Evolutionary conservation across 169 alveolate genomes (phyloP).

Genomic region (Plasmodium knowlesi): DNA sequence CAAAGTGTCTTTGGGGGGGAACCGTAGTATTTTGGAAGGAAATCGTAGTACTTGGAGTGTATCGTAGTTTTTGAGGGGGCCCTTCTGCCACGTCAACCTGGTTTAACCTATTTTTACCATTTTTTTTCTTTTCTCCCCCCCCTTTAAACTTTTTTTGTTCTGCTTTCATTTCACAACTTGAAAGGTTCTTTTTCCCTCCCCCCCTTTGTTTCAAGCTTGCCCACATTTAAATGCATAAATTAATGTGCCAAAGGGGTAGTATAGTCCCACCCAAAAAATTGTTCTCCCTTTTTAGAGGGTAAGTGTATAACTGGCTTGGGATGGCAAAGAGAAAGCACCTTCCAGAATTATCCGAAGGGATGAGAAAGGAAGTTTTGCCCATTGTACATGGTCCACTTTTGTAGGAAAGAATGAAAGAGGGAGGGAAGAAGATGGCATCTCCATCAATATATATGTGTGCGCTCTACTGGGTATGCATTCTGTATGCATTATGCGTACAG

Average conservation of each 20-base stretch:
- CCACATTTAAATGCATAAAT: neutral
- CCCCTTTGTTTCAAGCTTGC: neutral
- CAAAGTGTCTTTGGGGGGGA: neutral
- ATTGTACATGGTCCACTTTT: neutral
- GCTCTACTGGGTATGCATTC: neutral
- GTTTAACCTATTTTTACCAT: neutral
- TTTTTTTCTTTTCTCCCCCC: neutral
- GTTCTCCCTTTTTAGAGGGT: neutral
- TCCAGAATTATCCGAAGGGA: neutral
- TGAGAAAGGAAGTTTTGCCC: neutral
- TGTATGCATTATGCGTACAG: neutral
- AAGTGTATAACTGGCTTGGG: neutral
- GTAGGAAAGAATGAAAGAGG: neutral
- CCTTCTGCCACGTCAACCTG: neutral
- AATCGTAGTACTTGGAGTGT: neutral
- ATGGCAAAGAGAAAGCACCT: neutral
- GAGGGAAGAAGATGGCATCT: neutral
- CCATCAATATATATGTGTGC: neutral
- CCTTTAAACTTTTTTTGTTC: neutral
- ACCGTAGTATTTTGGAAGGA: neutral
- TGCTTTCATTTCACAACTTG: neutral
- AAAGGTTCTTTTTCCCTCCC: neutral
- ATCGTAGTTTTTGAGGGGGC: too few relatives aligned
- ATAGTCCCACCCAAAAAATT: neutral
- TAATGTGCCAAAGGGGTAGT: neutral